These are phyloP conservation scores for Colletotrichum sp. DNA, from an alignment of 2,329 filamentous ascomycete genomes.

Conservation along the genomic window DNA sequence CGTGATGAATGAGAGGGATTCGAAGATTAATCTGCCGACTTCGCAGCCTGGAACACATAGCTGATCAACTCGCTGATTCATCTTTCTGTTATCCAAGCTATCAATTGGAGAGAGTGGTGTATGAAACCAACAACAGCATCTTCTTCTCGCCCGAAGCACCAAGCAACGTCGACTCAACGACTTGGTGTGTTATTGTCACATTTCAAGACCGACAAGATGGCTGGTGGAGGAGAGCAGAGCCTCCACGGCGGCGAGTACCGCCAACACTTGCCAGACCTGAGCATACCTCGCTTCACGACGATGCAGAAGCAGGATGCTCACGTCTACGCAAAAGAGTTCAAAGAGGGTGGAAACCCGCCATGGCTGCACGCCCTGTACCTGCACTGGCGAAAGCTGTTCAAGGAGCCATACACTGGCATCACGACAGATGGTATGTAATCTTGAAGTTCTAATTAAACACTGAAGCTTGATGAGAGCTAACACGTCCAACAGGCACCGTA, in stretches of 20 bases:
- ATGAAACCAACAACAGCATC: neutral
- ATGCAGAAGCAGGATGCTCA: constrained; percentile 68
- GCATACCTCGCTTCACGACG: constrained; percentile 62
- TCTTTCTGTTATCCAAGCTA: neutral
- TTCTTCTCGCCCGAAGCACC: neutral
- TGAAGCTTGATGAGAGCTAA: neutral
- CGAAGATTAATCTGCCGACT: neutral
- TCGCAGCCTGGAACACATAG: neutral
- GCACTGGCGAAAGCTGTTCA: constrained; percentile 62
- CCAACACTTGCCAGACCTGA: constrained; percentile 66
- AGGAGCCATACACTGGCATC: constrained; percentile 74
- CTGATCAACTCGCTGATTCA: rapidly evolving
- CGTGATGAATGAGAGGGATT: neutral
- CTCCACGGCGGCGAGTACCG: constrained; percentile 49
- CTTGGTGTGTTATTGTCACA: neutral
- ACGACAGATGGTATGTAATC: constrained; percentile 65
- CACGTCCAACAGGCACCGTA: constrained; percentile 45
- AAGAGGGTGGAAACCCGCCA: constrained; percentile 62
- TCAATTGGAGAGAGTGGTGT: neutral
- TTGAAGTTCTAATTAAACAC: neutral
- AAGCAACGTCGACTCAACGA: neutral
- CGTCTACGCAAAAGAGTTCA: constrained; percentile 66
- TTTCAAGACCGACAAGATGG: neutral
- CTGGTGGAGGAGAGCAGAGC: neutral
- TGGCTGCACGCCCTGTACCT: constrained; percentile 69